Conservation (phyloP, 1,284 basidiomycete species). For the Exobasidium rhododendri region DNA sequence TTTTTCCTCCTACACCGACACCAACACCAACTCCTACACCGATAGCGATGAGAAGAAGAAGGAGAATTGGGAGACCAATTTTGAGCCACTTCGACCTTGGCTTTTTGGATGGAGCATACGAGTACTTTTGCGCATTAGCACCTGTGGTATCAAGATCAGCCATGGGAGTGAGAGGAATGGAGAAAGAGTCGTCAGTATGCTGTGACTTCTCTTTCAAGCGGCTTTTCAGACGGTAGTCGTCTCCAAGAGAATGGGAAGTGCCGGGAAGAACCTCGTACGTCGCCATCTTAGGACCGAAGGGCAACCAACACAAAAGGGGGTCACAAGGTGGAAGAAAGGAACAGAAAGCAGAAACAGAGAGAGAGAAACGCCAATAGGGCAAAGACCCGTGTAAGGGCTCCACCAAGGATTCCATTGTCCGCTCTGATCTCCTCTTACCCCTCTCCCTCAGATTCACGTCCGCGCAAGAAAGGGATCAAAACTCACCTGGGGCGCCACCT, state of each 20-base stretch:
- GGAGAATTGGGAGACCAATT: slow-evolving; percentile 54
- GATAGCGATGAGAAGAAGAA: slow-evolving; percentile 55
- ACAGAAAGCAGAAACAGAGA: neutral
- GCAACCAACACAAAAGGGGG: too few species aligned
- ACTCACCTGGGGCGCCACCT: slow-evolving; percentile 8
- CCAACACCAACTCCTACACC: slow-evolving; percentile 70
- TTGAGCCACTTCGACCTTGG: slow-evolving; percentile 45
- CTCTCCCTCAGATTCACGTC: too few species aligned
- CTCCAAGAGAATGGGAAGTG: neutral
- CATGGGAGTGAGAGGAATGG: slow-evolving; percentile 17
- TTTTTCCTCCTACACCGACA: slow-evolving; percentile 67
- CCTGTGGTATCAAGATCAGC: slow-evolving; percentile 16
- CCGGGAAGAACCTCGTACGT: neutral
- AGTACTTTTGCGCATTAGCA: slow-evolving; percentile 34
- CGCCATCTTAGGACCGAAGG: too few species aligned
- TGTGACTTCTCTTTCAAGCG: neutral
- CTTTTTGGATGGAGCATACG: slow-evolving; percentile 44
- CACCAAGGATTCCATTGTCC: neutral
- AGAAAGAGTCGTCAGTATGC: slow-evolving; percentile 16
- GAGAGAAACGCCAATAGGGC: neutral
- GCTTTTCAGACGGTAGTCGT: neutral
- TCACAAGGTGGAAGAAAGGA: neutral
- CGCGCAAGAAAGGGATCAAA: neutral
- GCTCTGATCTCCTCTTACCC: neutral
- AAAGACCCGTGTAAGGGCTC: neutral